Percentiles rank a stretch among this genome's conserved stretches.
Conservation (phyloP, 1,284 basidiomycete genomes). For the Kwoniella shivajii region DNA sequence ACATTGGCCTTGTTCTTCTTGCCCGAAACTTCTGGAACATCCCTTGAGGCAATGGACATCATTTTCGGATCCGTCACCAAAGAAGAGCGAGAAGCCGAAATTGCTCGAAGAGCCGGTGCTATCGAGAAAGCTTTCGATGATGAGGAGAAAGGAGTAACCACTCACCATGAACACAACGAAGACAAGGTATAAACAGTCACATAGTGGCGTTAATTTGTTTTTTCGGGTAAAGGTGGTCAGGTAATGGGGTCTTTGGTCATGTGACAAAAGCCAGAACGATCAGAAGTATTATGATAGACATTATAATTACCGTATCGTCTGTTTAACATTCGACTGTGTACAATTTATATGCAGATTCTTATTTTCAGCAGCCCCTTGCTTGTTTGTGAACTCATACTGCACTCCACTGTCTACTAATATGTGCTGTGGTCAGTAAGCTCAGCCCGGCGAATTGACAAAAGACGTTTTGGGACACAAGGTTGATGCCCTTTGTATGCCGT, state of each 20-base stretch:
- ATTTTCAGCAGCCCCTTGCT: too few relatives aligned
- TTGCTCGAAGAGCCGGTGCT: slow-evolving; percentile 44
- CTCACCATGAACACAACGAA: slow-evolving; percentile 12
- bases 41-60: slow-evolving; percentile 62
- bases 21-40: slow-evolving; percentile 72
- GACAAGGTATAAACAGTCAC: neutral
- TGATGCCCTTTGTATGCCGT: too few relatives aligned
- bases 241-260: too few relatives aligned
- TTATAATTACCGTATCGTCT: neutral
- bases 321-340: neutral
- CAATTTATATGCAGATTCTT: neutral
- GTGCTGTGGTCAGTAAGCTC: too few relatives aligned
- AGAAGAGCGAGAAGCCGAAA: slow-evolving; percentile 63
- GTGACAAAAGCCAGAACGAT: too few relatives aligned
- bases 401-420: too few relatives aligned
- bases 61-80: slow-evolving; percentile 69
- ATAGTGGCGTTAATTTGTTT: neutral
- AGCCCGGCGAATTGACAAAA: too few relatives aligned
- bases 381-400: neutral
- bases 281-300: too few relatives aligned
- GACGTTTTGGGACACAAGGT: too few relatives aligned
- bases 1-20: slow-evolving; percentile 52
- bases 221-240: neutral
- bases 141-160: slow-evolving; percentile 15
- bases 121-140: slow-evolving; percentile 26